Base-by-base conservation (phyloP, 345 rosid species). In the Acer negundo region DNA sequence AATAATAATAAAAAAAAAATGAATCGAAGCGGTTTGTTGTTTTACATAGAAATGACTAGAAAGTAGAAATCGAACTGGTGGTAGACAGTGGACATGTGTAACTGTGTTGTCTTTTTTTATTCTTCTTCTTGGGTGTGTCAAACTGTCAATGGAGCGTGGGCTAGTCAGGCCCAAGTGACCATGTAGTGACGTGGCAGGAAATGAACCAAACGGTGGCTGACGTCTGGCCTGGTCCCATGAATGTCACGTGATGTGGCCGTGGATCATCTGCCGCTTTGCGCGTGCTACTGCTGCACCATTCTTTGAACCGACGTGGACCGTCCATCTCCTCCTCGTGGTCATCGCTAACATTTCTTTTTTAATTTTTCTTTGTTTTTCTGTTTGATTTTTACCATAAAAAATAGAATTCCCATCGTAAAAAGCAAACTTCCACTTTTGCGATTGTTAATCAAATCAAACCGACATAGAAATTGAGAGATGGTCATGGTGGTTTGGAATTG, bases 241-340 rank as follows among this genome's bases (percentile, higher is more conserved):
- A 11, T 58, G 26, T 56, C 74, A 79, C 64, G 70, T 61, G 70
- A 59, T 47, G 26, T 35, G 51, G 44, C 47, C 73, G 6, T 26
- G 46, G 46, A 20, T 47, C 75, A 26, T 69, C 69, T 28, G 13
- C 51, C 13, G 70, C 23, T 63, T 53, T n/a, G 24, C 23, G 24
- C 67, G 40, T 47, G 73, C 62, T 28, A 10, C 46, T 42, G 46
- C 11, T 7, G 11, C 44, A 23, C 66, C 23, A 56, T n/a, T 2
- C 7, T 7, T 10, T 38, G 58, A 17, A 40, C 56, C 42, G 69
- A 73, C 78, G 74, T 74, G 81, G 74, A 74, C 69, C 47, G 64
- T 73, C 6, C 11, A 26, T 67, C 70, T 2, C 71, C 80, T 72
- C 46, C 7, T 13, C 69, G 44, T 68, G 26, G 7, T 16, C 38